A percentile compares a stretch with the other conserved stretches of the same genome.
Conservation (phyloP, 768 basidiomycete species). For the Lactarius vividus region DNA sequence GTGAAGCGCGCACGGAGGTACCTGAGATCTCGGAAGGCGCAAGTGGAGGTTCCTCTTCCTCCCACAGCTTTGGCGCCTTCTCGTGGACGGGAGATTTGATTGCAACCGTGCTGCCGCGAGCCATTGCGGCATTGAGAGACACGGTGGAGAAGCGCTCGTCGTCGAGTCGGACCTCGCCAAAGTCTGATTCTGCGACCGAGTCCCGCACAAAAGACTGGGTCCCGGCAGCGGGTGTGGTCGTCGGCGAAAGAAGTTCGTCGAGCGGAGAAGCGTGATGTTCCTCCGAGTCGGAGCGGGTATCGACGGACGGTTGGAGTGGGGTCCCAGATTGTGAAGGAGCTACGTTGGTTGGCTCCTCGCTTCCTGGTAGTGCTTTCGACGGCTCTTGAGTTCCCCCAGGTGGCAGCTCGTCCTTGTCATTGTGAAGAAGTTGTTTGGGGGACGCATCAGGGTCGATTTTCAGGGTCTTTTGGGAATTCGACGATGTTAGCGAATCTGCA, state of each 20-base stretch:
- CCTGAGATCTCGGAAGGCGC: conserved; percentile 57
- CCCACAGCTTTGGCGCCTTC: conserved; percentile 30
- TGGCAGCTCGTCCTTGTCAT: neutral
- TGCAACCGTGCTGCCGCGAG: conserved; percentile 34
- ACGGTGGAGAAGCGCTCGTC: conserved; percentile 62
- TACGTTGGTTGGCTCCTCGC: neutral
- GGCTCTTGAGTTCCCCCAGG: neutral
- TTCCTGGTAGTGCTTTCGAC: neutral
- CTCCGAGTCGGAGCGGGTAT: neutral
- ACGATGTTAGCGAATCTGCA: neutral
- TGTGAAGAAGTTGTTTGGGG: neutral
- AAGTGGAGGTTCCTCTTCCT: conserved; percentile 39
- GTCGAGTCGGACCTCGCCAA: conserved; percentile 54
- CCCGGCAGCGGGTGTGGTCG: conserved; percentile 26
- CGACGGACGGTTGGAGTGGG: neutral
- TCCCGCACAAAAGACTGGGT: conserved; percentile 23
- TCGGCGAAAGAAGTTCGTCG: conserved; percentile 35
- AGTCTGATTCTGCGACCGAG: conserved; percentile 34
- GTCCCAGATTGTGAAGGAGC: neutral
- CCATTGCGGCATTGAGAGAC: conserved; percentile 35
- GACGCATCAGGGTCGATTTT: neutral
- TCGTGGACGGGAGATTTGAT: conserved; percentile 31
- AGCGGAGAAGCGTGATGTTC: conserved; percentile 23
- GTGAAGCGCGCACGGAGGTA: conserved; percentile 50
- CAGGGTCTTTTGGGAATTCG: neutral